Base-by-base conservation (phyloP, 2,329 filamentous ascomycete species). In the Cladosporium oxysporum region DNA sequence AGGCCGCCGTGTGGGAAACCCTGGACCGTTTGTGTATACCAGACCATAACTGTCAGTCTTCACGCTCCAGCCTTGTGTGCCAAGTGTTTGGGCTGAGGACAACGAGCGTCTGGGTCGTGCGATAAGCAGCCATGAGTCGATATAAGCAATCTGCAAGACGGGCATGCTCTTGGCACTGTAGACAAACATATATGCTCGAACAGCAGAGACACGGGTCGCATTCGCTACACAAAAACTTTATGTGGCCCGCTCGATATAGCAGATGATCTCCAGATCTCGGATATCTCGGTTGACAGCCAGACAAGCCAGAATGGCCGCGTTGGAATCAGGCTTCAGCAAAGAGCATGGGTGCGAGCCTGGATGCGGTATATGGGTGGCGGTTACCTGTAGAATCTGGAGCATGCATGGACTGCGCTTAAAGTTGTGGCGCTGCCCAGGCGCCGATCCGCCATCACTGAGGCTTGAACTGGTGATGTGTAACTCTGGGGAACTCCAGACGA, bases 321-420 rank as follows among this genome's bases (percentile, higher is more conserved):
- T 44, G 23, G 35, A 5, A 14, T 18, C 21, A 44, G 16, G 33
- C 35, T 29, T 44, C 16, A 12, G 26, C 10, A 18, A 2, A 12
- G 33, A 47, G 23, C 33, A 47, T 44, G 52, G 18, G 52, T 55
- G 28, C n/a, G 21, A 28, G 23, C 21, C 28, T 59, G 57, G 33
- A 41, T 57, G 57, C 35, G 23, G n/a, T 18, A 31, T 7, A 23
- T 47, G 33, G 7, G 49, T 62, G 44, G 44, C 18, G 29, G 21
- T 52, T 8, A 33, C 11, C 14, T 62, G 23, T 14, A 23, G 41
- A 18, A 57, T 49, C 49, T 53, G 50, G 41, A 58, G 33, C 33
- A 50, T 49, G 59, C 44, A 62, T 53, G 59, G 59, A 41, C 44
- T 33, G 59, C n/a, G 49, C 29, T 50, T 50, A 50, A 55, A 55